phyloP scores from a whole-genome alignment of 2,329 filamentous ascomycete genomes.

The Xylaria hypoxylon region DNA sequence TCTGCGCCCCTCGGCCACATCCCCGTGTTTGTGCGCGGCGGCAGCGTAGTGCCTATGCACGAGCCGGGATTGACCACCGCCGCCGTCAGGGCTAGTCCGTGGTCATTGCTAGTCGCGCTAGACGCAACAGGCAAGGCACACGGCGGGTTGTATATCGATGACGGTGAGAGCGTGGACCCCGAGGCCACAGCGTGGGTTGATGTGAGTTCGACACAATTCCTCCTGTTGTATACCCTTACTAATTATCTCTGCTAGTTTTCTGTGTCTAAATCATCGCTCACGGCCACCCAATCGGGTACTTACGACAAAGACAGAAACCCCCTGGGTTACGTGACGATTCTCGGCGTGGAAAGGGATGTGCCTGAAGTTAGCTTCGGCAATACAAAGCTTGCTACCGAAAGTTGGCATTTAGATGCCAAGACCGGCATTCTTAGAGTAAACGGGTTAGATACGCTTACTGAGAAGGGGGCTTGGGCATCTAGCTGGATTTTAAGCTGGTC shows the following conservation, averaged over 20 bases:
- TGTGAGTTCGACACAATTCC: conserved; percentile 47
- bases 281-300: conserved; percentile 60
- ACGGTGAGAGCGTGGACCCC: conserved; percentile 74
- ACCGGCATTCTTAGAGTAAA: conserved; percentile 63
- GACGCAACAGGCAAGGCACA: conserved; percentile 64
- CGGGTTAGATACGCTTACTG: conserved; percentile 61
- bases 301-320: conserved; percentile 66
- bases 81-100: conserved; percentile 71
- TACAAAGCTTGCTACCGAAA: conserved; percentile 53
- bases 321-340: conserved; percentile 71
- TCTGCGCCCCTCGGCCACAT: conserved; percentile 71
- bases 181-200: conserved; percentile 66
- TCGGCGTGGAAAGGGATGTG: conserved; percentile 63
- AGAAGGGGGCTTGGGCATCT: conserved; percentile 66
- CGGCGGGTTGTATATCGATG: conserved; percentile 77
- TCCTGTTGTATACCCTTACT: neutral
- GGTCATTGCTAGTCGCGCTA: conserved; percentile 74
- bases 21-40: conserved; percentile 77
- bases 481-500: conserved; percentile 70
- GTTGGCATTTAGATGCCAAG: conserved; percentile 62
- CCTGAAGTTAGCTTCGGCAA: conserved; percentile 66
- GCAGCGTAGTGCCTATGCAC: conserved; percentile 74
- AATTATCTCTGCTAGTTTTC: conserved; percentile 52
- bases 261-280: conserved; percentile 58
- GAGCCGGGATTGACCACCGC: conserved; percentile 75